These are phyloP conservation scores for Nepenthes gracilis DNA, from an alignment of 148 eudicot genomes.

Conservation along the genomic window DNA sequence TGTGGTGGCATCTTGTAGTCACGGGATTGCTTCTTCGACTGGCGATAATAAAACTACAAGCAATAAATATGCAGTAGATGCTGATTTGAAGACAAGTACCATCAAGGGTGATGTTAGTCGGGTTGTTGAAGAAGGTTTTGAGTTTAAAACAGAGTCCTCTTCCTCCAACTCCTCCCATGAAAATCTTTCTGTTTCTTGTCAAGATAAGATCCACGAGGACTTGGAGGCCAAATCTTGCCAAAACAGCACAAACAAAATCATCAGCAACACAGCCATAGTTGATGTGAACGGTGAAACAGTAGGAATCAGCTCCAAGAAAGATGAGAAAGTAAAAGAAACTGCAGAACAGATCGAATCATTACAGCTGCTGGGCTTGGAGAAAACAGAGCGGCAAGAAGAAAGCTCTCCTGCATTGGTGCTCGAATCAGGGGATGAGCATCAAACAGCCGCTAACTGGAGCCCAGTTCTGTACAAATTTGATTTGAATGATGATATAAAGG, in stretches of 20 bases:
- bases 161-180: constrained; percentile 16
- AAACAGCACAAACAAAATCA: background rate
- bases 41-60: background rate
- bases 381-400: background rate
- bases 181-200: constrained; percentile 10
- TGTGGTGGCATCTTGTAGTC: too few relatives aligned
- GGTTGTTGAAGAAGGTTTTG: background rate
- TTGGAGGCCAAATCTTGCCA: constrained; percentile 4
- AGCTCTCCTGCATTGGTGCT: background rate
- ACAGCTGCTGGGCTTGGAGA: background rate
- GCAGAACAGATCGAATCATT: background rate
- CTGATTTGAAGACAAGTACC: background rate
- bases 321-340: background rate
- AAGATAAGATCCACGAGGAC: constrained; percentile 8
- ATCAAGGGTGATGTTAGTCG: background rate
- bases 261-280: background rate
- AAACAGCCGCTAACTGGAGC: background rate
- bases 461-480: constrained; percentile 15
- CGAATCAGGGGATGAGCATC: background rate
- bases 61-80: background rate
- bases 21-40: background rate
- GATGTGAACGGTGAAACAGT: background rate
- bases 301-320: background rate
- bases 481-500: constrained; percentile 20
- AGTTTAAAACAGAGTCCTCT: constrained; percentile 3